Base-by-base conservation (phyloP, 1,284 basidiomycete genomes). In the Pholiota adiposa region DNA sequence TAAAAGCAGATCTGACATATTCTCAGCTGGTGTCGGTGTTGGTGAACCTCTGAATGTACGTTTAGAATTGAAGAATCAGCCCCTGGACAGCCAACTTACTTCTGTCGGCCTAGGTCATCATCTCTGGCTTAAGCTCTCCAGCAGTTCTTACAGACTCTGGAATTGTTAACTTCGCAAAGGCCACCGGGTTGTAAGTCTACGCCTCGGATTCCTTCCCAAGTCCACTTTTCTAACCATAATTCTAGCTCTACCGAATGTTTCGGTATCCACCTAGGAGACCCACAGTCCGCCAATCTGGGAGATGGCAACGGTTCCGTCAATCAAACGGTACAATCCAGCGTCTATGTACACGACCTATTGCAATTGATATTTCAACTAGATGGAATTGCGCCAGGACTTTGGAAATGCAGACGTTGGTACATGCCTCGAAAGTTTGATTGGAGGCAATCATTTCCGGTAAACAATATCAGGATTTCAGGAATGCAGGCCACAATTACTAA, bases 361-460 rank as follows among this genome's bases (percentile, higher is more conserved):
- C 16, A 40, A 21, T 40, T 40, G 12, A 3, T 33, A 0, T 25
- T 25, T 43, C 31, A 75, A 4, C 48, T 76, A 88, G 76, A 78
- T 82, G 16, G 87, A 89, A 70, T 73, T 89, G 54, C 83, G 89
- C 40, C 75, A 87, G 66, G 86, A 89, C 67, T 89, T 76, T 61
- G 83, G 81, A 2, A 63, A 77, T 64, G 31, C 80, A 0, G 63
- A 64, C 18, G 7, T 77, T 7, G 88, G 86, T 16, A 88, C 86
- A 12, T 89, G 89, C 64, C 68, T 86, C 12, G 87, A 89, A 71
- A 83, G 76, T 59, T 70, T 87, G 51, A 77, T 85, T 34, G 88
- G 89, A 2, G 89, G 87, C 0, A 87, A 89, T 67, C 88, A 89
- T 67, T 83, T 89, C 67, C 77, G 86, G 84, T 84, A 56, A 38